Evolutionary conservation across 2,329 filamentous ascomycete species (phyloP).

Genomic region (Hymenoscyphus fructigenus): DNA sequence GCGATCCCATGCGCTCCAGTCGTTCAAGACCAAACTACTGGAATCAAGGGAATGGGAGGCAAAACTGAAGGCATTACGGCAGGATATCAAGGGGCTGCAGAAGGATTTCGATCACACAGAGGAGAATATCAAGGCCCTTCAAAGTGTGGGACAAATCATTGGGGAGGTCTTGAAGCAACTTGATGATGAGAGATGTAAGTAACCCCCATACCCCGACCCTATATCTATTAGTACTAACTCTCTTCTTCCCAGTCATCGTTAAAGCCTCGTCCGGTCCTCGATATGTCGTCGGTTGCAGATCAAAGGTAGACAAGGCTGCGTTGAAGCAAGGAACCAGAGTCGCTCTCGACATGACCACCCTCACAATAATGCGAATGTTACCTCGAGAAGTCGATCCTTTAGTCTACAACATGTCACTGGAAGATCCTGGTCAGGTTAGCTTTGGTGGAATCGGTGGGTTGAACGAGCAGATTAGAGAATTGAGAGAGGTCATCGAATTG

Average conservation of each 20-base stretch:
- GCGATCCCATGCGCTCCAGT: slow-evolving; percentile 67
- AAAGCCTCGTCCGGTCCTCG: slow-evolving; percentile 96
- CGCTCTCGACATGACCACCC: slow-evolving; percentile 97
- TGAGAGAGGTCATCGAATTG: slow-evolving; percentile 96
- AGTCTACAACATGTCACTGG: slow-evolving; percentile 99
- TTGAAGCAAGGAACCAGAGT: slow-evolving; percentile 98
- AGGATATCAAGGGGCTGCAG: slow-evolving; percentile 94
- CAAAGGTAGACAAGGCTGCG: slow-evolving; percentile 96
- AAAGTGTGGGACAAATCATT: slow-evolving; percentile 99
- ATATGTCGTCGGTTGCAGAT: slow-evolving; percentile 97
- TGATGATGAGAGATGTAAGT: slow-evolving; percentile 95
- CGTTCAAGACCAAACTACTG: slow-evolving; percentile 78
- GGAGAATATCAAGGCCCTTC: slow-evolving; percentile 98
- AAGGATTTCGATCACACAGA: slow-evolving; percentile 96
- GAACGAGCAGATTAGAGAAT: slow-evolving; percentile 96
- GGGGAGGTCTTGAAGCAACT: slow-evolving; percentile 98
- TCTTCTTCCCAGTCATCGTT: slow-evolving; percentile 72
- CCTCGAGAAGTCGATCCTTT: slow-evolving; percentile 97
- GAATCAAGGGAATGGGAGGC: slow-evolving; percentile 99
- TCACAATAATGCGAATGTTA: slow-evolving; percentile 99
- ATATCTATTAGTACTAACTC: slow-evolving; percentile 22
- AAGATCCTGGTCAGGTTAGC: slow-evolving; percentile 96
- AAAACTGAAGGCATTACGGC: slow-evolving; percentile 88
- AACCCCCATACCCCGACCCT: neutral
- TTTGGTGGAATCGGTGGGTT: slow-evolving; percentile 96